Base-by-base conservation (phyloP, 257 asterid genomes). In the Mentha longifolia region DNA sequence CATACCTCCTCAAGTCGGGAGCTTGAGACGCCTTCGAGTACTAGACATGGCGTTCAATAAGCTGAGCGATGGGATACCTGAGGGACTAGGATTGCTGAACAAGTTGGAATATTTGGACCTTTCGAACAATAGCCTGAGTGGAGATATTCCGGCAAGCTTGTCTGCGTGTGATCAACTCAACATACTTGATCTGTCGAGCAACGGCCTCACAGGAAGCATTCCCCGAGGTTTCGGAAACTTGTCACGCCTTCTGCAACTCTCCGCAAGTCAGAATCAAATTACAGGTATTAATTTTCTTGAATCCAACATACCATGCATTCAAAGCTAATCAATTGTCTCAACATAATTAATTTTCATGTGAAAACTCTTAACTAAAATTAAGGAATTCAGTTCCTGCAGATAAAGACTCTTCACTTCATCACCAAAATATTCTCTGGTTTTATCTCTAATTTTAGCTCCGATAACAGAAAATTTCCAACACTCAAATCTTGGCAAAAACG, bases 181-280 rank as follows among this genome's bases (percentile, higher is more conserved):
- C 10, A 3, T n/a, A 9, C 67, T 61, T 37, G 50, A 17, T 37
- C 49, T 61, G n/a, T 39, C 67, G 5, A 16, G 10, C 4, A 61
- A 61, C 67, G 41, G 19, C 39, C 55, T 45, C 72, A 51, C 72
- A 19, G 72, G 72, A 19, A 67, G 15, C 5, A 51, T 67, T 52
- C 72, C 72, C 0, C 3, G 6, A 0, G 13, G 2, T 2, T 66
- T 66, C 2, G 61, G 71, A n/a, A 66, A 66, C 43, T 16, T 66
- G 12, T 49, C 71, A 5, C 61, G 19, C 3, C 61, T 66, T 66
- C 71, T 16, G 10, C 31, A 3, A 6, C 17, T 49, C 19, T 3
- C 6, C 10, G 15, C 50, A 3, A 6, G 19, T 0, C 31, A 30
- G 0, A 66, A 66, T 17, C 60, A 31, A 14, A 31, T 66, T 15